Conservation (phyloP, 176 grass and related monocot genomes). For the Eleusine indica region DNA sequence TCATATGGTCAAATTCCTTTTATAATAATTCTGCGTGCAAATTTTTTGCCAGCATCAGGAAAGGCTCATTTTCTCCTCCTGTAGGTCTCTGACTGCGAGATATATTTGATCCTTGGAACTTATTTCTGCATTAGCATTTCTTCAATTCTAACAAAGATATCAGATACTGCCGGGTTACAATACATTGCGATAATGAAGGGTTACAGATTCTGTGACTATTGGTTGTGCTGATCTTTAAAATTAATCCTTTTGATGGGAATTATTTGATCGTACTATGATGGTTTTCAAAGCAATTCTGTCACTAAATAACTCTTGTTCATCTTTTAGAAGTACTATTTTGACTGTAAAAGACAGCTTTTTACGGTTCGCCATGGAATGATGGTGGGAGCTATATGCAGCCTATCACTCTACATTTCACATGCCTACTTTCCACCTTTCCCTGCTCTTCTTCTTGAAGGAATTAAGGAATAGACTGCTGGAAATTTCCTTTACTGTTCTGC, state of each 20-base stretch:
- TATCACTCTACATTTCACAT: conserved; percentile 17
- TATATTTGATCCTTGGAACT: conserved; percentile 18
- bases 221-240: background rate
- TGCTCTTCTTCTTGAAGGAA: conserved; percentile 31
- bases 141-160: conserved; percentile 24
- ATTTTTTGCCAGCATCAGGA: conserved; percentile 17
- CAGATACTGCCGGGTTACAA: conserved; percentile 21
- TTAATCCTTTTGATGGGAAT: background rate
- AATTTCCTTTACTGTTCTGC: background rate
- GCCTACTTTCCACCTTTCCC: background rate
- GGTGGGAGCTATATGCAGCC: conserved; percentile 1
- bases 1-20: background rate
- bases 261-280: background rate
- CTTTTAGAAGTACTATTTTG: background rate
- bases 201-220: background rate
- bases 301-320: background rate
- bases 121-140: conserved; percentile 10
- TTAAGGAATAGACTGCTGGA: background rate
- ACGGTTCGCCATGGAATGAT: conserved; percentile 1
- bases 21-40: background rate
- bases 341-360: conserved; percentile 2
- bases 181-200: conserved; percentile 1
- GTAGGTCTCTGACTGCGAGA: background rate
- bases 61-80: background rate
- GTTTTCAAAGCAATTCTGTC: background rate